Evolutionary conservation across 345 rosid species (phyloP).

Genomic region (Hirschfeldia incana): DNA sequence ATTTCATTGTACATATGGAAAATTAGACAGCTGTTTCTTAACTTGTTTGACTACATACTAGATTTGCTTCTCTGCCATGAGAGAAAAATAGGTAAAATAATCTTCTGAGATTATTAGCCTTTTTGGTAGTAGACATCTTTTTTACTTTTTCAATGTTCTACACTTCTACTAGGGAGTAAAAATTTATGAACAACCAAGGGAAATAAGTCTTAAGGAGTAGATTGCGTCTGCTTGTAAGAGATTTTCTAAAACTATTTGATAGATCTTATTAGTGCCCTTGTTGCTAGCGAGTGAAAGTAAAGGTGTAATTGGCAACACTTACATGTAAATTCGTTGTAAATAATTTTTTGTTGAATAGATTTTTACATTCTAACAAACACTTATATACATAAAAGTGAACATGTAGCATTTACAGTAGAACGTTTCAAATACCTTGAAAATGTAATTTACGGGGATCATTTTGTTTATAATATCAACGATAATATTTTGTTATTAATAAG

Average conservation of each 20-base stretch:
- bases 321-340: too few relatives aligned
- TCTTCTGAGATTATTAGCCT: not conserved
- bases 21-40: not conserved
- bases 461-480: not conserved
- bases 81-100: not conserved
- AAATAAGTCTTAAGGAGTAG: not conserved
- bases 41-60: constrained; percentile 20
- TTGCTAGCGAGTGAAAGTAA: not conserved
- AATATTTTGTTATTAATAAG: not conserved
- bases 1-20: not conserved
- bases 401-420: not conserved
- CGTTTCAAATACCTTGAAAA: not conserved
- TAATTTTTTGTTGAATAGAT: not conserved
- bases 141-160: not conserved
- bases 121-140: not conserved
- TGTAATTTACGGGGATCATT: not conserved
- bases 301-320: not conserved
- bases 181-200: not conserved
- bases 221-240: not conserved
- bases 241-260: not conserved
- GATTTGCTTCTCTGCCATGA: constrained; percentile 6
- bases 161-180: not conserved
- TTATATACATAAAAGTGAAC: not conserved
- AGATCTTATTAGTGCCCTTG: not conserved
- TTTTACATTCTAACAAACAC: not conserved